These are phyloP conservation scores for Pyrenopolyporus hunteri DNA, from an alignment of 495 filamentous ascomycete species.

Conservation along the genomic window DNA sequence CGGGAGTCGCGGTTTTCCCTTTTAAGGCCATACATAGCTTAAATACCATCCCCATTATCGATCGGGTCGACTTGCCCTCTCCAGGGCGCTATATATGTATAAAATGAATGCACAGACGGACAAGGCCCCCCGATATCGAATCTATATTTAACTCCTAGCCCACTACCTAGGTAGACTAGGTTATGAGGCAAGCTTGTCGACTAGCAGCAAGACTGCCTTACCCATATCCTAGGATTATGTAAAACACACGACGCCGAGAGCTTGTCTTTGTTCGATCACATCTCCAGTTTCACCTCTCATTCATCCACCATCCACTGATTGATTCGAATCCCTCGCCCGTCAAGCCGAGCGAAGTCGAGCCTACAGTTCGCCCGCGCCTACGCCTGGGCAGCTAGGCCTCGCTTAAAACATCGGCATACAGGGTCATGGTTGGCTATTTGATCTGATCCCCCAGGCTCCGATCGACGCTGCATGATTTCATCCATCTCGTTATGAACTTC, in stretches of 20 bases:
- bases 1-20: conserved; percentile 1
- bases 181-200: too few species aligned
- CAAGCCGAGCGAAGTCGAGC: too few species aligned
- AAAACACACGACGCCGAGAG: neutral
- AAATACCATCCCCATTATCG: neutral
- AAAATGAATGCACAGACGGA: neutral
- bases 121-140: neutral
- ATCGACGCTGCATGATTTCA: conserved; percentile 36
- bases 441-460: conserved; percentile 7
- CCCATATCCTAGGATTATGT: neutral
- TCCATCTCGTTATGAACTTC: conserved; percentile 2
- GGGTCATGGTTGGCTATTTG: neutral
- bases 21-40: conserved; percentile 12
- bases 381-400: conserved; percentile 13
- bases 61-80: neutral
- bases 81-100: too few species aligned
- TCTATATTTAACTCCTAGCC: conserved; percentile 37
- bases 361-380: too few species aligned
- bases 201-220: neutral
- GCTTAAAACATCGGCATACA: neutral
- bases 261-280: neutral
- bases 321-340: too few species aligned
- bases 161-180: too few species aligned
- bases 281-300: conserved; percentile 20
- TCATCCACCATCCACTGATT: conserved; percentile 3